A percentile compares a stretch with the other conserved stretches of the same genome.
Evolutionary conservation across 495 filamentous ascomycete genomes (phyloP).

Genomic region (Immersiella caudata): DNA sequence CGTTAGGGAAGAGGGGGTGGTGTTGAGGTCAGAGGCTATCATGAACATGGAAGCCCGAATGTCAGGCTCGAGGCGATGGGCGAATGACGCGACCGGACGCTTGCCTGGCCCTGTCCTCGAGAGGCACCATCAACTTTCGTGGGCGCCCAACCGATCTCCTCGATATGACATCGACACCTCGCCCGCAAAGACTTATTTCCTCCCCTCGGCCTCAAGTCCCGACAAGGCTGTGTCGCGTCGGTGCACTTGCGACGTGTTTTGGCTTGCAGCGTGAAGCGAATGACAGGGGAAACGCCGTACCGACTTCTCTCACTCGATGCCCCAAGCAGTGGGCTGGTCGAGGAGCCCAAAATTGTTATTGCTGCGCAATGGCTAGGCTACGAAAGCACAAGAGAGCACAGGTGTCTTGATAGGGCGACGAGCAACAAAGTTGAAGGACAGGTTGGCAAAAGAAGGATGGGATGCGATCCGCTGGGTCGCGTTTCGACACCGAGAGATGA

Average conservation of each 20-base stretch:
- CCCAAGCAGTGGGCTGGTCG: neutral
- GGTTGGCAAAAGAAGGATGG: neutral
- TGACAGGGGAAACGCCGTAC: neutral
- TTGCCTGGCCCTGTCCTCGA: slow-evolving; percentile 1
- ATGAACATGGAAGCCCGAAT: slow-evolving; percentile 5
- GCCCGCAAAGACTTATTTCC: neutral
- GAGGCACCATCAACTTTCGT: neutral
- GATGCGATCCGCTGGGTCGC: neutral
- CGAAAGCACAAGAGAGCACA: neutral
- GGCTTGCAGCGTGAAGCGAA: slow-evolving; percentile 3
- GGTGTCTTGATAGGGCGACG: neutral
- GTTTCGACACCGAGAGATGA: neutral
- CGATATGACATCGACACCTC: slow-evolving; percentile 8
- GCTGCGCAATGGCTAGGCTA: neutral
- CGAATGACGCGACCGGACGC: slow-evolving; percentile 10
- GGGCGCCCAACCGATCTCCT: neutral
- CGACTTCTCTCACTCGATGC: slow-evolving; percentile 5
- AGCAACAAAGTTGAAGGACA: neutral
- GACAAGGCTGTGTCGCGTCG: neutral
- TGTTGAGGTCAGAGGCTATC: slow-evolving; percentile 16
- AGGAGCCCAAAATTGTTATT: neutral
- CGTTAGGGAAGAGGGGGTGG: neutral
- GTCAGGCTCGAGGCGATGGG: neutral
- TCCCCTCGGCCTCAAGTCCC: neutral
- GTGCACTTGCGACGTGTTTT: slow-evolving; percentile 7